Conservation (phyloP, 805 yeast species). For the Teunomyces atbi region DNA sequence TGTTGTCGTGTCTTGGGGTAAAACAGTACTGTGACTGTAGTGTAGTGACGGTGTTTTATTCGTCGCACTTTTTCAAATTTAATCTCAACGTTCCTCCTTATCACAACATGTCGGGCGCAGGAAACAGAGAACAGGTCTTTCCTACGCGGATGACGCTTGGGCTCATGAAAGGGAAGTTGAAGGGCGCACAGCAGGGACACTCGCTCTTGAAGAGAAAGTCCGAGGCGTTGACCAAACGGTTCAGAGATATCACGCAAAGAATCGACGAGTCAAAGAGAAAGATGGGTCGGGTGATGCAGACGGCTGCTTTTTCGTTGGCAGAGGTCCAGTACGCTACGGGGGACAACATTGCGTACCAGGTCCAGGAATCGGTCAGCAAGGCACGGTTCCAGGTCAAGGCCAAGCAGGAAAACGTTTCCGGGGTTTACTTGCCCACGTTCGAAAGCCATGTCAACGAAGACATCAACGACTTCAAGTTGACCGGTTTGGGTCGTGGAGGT, state of each 20-base stretch:
- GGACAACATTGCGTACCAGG: constrained; percentile 91
- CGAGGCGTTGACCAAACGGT: constrained; percentile 93
- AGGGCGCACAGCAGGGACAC: constrained; percentile 97
- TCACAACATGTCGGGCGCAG: constrained; percentile 57
- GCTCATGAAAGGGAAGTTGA: constrained; percentile 89
- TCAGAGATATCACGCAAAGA: constrained; percentile 90
- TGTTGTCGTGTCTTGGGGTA: too few relatives aligned
- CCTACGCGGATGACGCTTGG: constrained; percentile 98
- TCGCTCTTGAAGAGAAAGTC: constrained; percentile 91
- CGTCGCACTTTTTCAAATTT: not conserved
- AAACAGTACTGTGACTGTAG: too few relatives aligned
- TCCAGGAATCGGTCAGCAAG: constrained; percentile 86
- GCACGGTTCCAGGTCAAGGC: constrained; percentile 91
- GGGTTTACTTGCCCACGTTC: constrained; percentile 91
- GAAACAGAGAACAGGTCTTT: constrained; percentile 90
- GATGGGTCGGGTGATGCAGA: constrained; percentile 98
- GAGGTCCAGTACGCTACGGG: constrained; percentile 98
- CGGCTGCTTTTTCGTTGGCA: constrained; percentile 95
- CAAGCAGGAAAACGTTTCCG: constrained; percentile 93
- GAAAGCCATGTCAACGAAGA: constrained; percentile 80
- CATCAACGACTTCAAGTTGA: constrained; percentile 90
- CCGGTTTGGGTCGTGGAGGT: constrained; percentile 98
- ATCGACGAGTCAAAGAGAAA: constrained; percentile 94
- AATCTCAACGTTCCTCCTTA: constrained; percentile 1
- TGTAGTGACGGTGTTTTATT: too few relatives aligned